Conservation (phyloP, 139 green algal species). For the Diplosphaera chodatii region DNA sequence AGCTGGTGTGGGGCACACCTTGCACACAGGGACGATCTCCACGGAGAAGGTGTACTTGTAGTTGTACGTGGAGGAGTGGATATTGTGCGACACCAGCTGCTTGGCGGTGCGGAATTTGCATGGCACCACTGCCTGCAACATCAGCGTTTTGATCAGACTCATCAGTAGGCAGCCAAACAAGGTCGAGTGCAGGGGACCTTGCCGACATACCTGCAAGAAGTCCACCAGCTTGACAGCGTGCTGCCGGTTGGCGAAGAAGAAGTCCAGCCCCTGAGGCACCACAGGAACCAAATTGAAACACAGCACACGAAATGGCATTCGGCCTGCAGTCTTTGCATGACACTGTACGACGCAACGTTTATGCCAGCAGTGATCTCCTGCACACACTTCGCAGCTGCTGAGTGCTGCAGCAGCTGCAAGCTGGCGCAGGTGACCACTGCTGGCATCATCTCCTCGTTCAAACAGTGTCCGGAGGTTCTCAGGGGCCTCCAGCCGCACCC, state of each 20-base stretch:
- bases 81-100: conserved; percentile 95
- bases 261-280: conserved; percentile 82
- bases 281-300: no score
- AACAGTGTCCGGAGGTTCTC: no score
- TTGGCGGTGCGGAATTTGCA: conserved; percentile 79
- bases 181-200: no score
- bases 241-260: conserved; percentile 82
- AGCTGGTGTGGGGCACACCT: conserved; percentile 23
- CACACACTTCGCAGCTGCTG: neutral
- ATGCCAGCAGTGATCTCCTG: no score
- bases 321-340: no score
- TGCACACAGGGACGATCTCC: conserved; percentile 92
- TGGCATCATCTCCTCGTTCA: no score
- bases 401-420: no score
- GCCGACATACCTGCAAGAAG: conserved; percentile 84
- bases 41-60: conserved; percentile 98
- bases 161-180: conserved; percentile 24
- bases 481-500: no score
- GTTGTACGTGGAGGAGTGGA: conserved; percentile 90
- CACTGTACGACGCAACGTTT: no score
- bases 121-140: conserved; percentile 53
- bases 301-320: no score
- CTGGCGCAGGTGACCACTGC: neutral
- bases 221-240: conserved; percentile 93
- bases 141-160: conserved; percentile 4